These are phyloP conservation scores for Ceratocystis variospora DNA, from an alignment of 2,329 filamentous ascomycete genomes.

Conservation along the genomic window DNA sequence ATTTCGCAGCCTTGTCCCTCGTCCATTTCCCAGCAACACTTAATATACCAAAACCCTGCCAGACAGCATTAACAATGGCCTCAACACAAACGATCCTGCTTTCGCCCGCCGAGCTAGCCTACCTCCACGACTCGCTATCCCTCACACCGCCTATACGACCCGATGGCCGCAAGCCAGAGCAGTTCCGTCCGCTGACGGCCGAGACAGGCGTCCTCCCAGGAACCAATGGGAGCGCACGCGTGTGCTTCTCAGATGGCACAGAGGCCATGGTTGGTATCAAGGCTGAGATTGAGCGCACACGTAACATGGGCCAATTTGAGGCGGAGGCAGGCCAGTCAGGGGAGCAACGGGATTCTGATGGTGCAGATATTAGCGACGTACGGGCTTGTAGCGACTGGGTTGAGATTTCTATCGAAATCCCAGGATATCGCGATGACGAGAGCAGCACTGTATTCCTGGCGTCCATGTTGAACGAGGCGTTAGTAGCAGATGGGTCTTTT, in stretches of 20 bases:
- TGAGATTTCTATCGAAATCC: constrained; percentile 82
- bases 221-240: constrained; percentile 81
- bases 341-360: constrained; percentile 28
- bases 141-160: constrained; percentile 75
- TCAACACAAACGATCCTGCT: constrained; percentile 56
- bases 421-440: constrained; percentile 82
- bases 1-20: constrained; percentile 14
- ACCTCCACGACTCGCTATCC: constrained; percentile 76
- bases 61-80: constrained; percentile 37
- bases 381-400: constrained; percentile 56
- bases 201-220: constrained; percentile 82
- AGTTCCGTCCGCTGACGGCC: constrained; percentile 82
- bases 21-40: not conserved
- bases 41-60: not conserved
- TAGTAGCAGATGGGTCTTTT: constrained; percentile 59
- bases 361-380: constrained; percentile 26
- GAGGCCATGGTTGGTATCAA: constrained; percentile 95
- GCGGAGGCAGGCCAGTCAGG: constrained; percentile 23
- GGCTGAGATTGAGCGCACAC: constrained; percentile 74
- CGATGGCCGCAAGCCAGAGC: constrained; percentile 65
- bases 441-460: constrained; percentile 73
- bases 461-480: constrained; percentile 75
- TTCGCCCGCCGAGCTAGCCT: constrained; percentile 91
- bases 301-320: constrained; percentile 21
- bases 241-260: constrained; percentile 89